A percentile compares a stretch with the other conserved stretches of the same genome.
These are phyloP conservation scores for Alliaria petiolata DNA, from an alignment of 345 rosid genomes.

Conservation along the genomic window DNA sequence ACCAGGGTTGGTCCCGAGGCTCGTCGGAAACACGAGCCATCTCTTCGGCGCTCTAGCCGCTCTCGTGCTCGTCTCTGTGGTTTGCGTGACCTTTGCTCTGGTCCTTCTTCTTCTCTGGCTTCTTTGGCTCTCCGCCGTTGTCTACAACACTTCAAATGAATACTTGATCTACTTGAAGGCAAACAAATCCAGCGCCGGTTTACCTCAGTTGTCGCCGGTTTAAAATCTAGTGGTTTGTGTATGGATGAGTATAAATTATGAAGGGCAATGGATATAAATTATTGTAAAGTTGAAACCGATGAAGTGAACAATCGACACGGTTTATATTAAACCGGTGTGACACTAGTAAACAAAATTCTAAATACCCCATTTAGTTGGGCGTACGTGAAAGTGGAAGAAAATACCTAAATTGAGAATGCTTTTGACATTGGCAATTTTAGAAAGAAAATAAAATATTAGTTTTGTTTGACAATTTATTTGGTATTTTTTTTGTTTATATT, in stretches of 20 bases:
- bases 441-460: not conserved
- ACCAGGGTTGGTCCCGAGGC: not conserved
- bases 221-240: not conserved
- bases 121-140: not conserved
- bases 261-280: not conserved
- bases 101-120: slow-evolving; percentile 10
- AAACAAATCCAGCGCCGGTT: not conserved
- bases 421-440: no score
- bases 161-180: not conserved
- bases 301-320: no score
- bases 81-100: not conserved
- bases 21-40: slow-evolving; percentile 22
- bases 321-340: no score
- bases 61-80: not conserved
- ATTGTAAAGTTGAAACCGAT: no score
- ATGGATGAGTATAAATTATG: no score
- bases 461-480: not conserved
- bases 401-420: no score
- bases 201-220: not conserved
- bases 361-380: no score
- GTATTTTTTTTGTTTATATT: no score
- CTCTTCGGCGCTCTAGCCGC: slow-evolving; percentile 15
- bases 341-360: no score
- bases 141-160: not conserved
- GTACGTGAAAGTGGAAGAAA: no score